Evolutionary conservation across 805 yeast genomes (phyloP), one percentile per base, ranked within the genome.

Genomic region (Hanseniaspora singularis): DNA sequence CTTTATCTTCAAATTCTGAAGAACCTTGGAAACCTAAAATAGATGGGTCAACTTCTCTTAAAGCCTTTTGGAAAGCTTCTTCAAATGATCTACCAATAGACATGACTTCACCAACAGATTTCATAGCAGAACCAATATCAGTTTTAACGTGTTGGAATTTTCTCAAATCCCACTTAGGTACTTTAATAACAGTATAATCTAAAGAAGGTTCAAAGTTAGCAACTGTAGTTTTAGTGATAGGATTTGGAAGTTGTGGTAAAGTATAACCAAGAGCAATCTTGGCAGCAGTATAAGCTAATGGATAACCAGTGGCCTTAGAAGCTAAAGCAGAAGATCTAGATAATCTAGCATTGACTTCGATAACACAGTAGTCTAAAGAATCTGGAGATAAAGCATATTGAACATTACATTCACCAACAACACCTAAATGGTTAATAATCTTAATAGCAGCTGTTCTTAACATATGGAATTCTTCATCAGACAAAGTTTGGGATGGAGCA

Each of bases 91-190:
- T 76, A 60, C 98, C 98, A 60, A 89, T 85, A 55, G 89, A 76
- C 98, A 89, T 89, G 45, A 92, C 97, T 66, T 89, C 98, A 71
- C 98, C 98, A 54, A 89, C 97, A 52, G 96, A 87, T 69, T 89
- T 89, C 98, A 89, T 89, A 26, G 95, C 78, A 1, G 96, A 87
- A 9, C 92, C 81, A 56, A 89, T 75, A 62, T 79, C 72, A 44
- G 84, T 79, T 18, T 94, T 82, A 32, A 89, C 97, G 63, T 95
- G 76, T 51, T 89, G 84, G 68, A 89, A 89, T 68, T 89, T 89
- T 72, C 84, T 83, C 68, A 89, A 75, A 68, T 89, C 98, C 98
- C 98, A 89, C 70, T 97, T 78, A 65, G 98, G 98, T 65, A 89
- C 92, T 75, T 89, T 89, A 46, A 86, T 94, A 53, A 89, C 98